phyloP scores from a whole-genome alignment of 1,284 basidiomycete species.

The Somion occarium region DNA sequence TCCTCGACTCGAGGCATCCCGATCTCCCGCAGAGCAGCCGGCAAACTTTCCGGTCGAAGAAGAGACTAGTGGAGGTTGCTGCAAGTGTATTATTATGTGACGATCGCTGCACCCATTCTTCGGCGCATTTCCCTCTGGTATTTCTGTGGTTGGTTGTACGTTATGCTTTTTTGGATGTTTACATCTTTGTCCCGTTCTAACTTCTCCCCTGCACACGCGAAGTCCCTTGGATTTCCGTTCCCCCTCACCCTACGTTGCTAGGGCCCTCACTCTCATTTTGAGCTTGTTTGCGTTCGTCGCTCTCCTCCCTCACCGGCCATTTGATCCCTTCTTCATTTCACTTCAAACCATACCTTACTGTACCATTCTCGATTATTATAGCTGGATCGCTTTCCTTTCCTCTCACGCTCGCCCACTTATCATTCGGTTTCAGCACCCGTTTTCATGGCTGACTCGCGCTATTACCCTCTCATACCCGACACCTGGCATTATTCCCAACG shows the following conservation, averaged over 20 bases:
- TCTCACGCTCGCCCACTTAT: neutral
- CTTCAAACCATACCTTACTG: neutral
- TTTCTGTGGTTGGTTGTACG: neutral
- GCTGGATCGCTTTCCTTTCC: neutral
- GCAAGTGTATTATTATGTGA: constrained; percentile 37
- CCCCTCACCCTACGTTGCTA: neutral
- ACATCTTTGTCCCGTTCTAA: neutral
- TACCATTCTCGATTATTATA: neutral
- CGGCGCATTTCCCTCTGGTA: neutral
- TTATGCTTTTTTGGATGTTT: neutral
- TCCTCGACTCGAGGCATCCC: constrained; percentile 15
- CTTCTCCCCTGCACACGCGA: neutral
- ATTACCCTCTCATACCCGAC: neutral
- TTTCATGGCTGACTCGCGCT: neutral
- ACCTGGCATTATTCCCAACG: neutral
- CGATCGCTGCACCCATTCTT: neutral
- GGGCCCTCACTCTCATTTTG: neutral
- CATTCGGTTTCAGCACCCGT: neutral
- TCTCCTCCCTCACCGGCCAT: neutral
- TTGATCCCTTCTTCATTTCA: constrained; percentile 3
- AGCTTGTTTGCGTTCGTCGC: neutral
- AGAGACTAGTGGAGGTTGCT: constrained; percentile 27
- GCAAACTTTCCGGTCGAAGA: constrained; percentile 14
- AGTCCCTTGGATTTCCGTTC: neutral
- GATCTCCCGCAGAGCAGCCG: neutral